Conservation (phyloP, 169 alveolate species). For the Plasmodium malariae region DNA sequence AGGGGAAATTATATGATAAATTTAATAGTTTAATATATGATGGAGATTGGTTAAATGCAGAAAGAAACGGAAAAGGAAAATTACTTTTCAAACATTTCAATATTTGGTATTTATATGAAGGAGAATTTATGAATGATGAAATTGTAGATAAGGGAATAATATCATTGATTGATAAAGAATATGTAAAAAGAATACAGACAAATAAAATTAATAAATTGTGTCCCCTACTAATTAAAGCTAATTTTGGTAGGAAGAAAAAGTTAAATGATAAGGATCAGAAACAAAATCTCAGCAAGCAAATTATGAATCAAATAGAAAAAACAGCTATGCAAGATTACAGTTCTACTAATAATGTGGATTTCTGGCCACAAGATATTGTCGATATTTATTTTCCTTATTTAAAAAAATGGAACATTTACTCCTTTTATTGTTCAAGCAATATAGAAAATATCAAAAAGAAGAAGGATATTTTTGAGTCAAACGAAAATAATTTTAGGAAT, state of each 20-base stretch:
- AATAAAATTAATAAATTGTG: conserved; percentile 71
- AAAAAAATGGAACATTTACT: conserved; percentile 71
- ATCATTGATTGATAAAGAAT: conserved; percentile 73
- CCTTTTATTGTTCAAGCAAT: conserved; percentile 74
- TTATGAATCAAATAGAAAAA: conserved; percentile 7
- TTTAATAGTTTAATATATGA: conserved; percentile 72
- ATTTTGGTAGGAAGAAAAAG: conserved; percentile 21
- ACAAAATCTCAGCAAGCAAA: neutral
- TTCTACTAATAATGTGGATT: conserved; percentile 67
- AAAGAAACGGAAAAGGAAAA: conserved; percentile 75
- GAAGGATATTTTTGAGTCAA: conserved; percentile 39
- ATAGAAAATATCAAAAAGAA: conserved; percentile 57
- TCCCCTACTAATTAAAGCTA: conserved; percentile 67
- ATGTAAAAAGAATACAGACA: conserved; percentile 46
- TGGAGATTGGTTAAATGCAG: conserved; percentile 61
- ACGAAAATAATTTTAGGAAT: conserved; percentile 35
- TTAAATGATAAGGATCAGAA: neutral
- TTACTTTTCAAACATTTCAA: conserved; percentile 66
- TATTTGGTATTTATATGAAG: conserved; percentile 77
- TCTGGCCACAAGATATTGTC: conserved; percentile 63
- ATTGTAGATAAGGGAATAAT: conserved; percentile 64
- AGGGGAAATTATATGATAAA: conserved; percentile 74
- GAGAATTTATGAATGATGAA: conserved; percentile 63
- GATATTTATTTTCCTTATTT: conserved; percentile 70
- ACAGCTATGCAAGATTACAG: conserved; percentile 38